Percentiles rank a stretch among this genome's conserved stretches.
Evolutionary conservation across 495 filamentous ascomycete species (phyloP).

Genomic region (Emericellopsis terricola): DNA sequence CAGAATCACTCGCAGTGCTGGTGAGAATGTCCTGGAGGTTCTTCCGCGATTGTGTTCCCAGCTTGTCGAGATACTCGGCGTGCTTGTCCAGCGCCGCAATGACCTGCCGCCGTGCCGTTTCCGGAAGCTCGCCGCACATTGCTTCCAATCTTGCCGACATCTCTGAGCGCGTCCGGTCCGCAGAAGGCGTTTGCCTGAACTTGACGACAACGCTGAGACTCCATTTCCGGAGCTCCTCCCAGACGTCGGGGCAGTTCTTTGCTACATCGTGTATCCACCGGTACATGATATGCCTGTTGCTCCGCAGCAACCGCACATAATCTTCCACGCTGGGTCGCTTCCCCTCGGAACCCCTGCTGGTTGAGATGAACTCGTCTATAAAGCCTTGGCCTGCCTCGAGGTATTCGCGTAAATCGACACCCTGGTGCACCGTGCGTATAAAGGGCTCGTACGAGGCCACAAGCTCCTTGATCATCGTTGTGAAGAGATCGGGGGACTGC

Average conservation of each 20-base stretch:
- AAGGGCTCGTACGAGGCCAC: conserved; percentile 46
- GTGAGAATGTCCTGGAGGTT: conserved; percentile 28
- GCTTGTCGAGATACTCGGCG: conserved; percentile 28
- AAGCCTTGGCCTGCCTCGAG: conserved; percentile 38
- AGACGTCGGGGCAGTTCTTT: conserved; percentile 40
- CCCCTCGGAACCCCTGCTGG: conserved; percentile 11
- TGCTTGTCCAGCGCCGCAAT: conserved; percentile 29
- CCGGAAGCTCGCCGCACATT: conserved; percentile 26
- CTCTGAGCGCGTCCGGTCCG: conserved; percentile 8
- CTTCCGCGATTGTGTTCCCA: conserved; percentile 25
- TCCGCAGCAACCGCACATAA: conserved; percentile 35
- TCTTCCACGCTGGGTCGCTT: conserved; percentile 38
- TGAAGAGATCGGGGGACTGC: conserved; percentile 39
- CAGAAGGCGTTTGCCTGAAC: conserved; percentile 12
- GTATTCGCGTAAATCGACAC: conserved; percentile 41
- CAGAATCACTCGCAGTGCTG: conserved; percentile 9
- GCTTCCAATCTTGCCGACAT: conserved; percentile 23
- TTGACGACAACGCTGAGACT: conserved; percentile 17
- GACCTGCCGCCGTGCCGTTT: conserved; percentile 14
- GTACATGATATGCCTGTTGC: conserved; percentile 34
- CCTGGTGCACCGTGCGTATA: conserved; percentile 42
- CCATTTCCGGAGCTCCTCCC: conserved; percentile 29
- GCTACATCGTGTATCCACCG: conserved; percentile 43
- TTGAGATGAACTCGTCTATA: conserved; percentile 38
- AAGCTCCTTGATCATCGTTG: conserved; percentile 32